phyloP scores from a whole-genome alignment of 2,329 filamentous ascomycete species.

The Alternaria triticina region DNA sequence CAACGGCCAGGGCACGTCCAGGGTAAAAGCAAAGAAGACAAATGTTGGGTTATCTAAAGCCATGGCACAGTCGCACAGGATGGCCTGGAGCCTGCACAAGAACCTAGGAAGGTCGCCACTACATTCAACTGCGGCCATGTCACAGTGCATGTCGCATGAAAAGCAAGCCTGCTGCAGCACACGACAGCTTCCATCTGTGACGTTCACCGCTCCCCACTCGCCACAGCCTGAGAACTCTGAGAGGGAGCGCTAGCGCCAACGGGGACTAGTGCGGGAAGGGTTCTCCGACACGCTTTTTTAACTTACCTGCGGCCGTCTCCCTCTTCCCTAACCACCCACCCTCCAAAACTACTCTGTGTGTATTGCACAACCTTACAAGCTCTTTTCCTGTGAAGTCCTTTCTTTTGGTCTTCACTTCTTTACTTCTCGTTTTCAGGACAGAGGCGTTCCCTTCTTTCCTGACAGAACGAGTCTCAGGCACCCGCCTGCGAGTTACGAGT shows the following conservation, averaged over 20 bases:
- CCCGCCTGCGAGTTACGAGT: conserved; percentile 46
- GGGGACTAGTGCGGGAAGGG: conserved; percentile 24
- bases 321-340: conserved; percentile 36
- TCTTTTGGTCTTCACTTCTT: conserved; percentile 52
- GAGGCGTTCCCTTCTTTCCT: conserved; percentile 47
- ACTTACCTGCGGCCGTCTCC: conserved; percentile 22
- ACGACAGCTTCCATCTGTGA: conserved; percentile 12
- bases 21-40: not conserved
- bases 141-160: conserved; percentile 13
- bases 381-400: conserved; percentile 47
- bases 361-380: conserved; percentile 35
- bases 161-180: conserved; percentile 10
- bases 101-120: conserved; percentile 5
- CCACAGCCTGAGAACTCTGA: conserved; percentile 17
- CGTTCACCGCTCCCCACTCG: conserved; percentile 38
- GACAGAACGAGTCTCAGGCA: conserved; percentile 49
- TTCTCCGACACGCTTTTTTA: conserved; percentile 32
- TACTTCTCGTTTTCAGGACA: conserved; percentile 48
- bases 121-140: not conserved
- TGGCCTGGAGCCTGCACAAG: not conserved
- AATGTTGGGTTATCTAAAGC: not conserved
- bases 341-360: conserved; percentile 41
- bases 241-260: conserved; percentile 1
- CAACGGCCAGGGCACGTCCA: not conserved
- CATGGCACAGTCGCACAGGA: not conserved